Evolutionary conservation across 140 eudicot species (phyloP), one percentile per base, ranked within the genome.

Genomic region (Stevia rebaudiana): DNA sequence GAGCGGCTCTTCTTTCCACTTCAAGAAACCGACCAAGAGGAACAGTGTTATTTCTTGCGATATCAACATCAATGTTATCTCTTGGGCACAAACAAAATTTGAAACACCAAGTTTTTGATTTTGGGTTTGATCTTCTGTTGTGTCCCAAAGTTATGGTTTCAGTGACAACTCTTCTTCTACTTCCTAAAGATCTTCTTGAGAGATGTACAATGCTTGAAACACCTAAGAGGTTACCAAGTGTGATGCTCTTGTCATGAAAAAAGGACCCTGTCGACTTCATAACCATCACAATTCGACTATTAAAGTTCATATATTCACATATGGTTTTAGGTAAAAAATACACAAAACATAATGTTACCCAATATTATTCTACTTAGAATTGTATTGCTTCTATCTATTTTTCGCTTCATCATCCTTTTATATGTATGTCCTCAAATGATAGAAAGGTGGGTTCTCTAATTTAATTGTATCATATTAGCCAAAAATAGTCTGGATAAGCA

Each of bases 241-340:
- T 81, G 56, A 81, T 84, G 78, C 80, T 84, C 68, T 68, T 84
- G 80, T 87, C 94, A 62, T 78, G 94, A 63, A 84, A 87, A 78
- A 87, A 84, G 12, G 95, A 84, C 40, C 87, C 85, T 28, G 94
- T 87, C 19, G 95, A 87, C 95, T 87, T 78, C 51, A 82, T 31
- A 67, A 65, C 40, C 60, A 73, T 61, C 21, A 40, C 22, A 73
- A 42, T 40, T 25, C 37, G 36, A 52, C 54, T 24, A 42, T 48
- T 10, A 28, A 42, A 42, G 11, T 18, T 54, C 56, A 68, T 67
- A 69, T 57, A 0, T 7, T 44, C 12, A 13, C 11, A 36, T 8
- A 36, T 33, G 39, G 18, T n/a, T 33, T 6, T 50, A 53, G 4
- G 12, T 49, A 16, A 52, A 21, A 36, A 63, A 28, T 1, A 28